Evolutionary conservation across 148 eudicot genomes (phyloP), one percentile per base, ranked within the genome.

Genomic region (Diospyros kaki): DNA sequence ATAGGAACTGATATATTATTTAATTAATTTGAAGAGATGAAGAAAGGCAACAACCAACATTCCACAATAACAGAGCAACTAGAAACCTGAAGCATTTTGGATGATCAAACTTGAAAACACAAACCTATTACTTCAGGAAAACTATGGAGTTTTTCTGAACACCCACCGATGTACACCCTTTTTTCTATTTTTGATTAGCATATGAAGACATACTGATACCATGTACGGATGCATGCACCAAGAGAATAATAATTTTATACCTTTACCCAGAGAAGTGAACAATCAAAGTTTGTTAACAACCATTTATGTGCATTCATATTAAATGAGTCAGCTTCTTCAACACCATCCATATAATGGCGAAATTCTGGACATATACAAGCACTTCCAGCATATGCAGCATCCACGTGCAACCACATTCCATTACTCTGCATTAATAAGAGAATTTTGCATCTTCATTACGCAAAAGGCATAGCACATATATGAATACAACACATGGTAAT

Each of bases 341-440:
- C 76, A 39, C 98, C 98, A 70, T 94, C 83, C 67, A 91, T 79
- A 78, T 88, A 89, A 72, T 87, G 90, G 48, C 97, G 90, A 67
- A 76, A 91, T 68, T 94, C 98, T 43, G 98, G 97, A 76, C 98
- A 94, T 66, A 94, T 86, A 71, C 97, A 94, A 78, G 98, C 94
- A 90, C 98, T 94, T 83, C 98, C 98, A 77, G 98, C 98, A 75
- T 87, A 91, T 52, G 98, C 97, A 83, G 96, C 95, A 85, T 94
- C 98, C 74, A 94, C 83, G 82, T 94, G 98, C 77, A 89, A 83
- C 97, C 98, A 94, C 43, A 90, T 79, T 69, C 86, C 93, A 55
- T 86, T 75, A 65, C 83, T 87, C 98, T 94, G 90, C 69, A 76
- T 60, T 56, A 62, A 53, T 18, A 68, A 69, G 52, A 77, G 39